phyloP scores from a whole-genome alignment of 129 eudicot genomes.

The Chrysanthemum makinoi region DNA sequence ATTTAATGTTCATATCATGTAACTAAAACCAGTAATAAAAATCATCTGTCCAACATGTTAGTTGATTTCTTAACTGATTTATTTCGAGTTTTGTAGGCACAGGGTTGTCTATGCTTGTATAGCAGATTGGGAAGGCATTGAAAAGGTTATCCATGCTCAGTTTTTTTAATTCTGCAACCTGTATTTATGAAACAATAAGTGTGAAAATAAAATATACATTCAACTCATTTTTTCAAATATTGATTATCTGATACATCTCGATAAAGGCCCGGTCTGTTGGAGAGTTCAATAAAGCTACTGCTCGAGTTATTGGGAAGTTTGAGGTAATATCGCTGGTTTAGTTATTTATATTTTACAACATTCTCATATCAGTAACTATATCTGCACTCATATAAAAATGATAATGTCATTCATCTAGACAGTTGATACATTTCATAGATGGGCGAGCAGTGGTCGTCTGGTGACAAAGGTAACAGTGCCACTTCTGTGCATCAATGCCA shows the following conservation, averaged over 20 bases:
- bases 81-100: conserved; percentile 46
- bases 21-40: background rate
- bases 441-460: conserved; percentile 50
- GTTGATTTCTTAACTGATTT: conserved; percentile 13
- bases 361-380: background rate
- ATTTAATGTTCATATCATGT: background rate
- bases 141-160: no score
- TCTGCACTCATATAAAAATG: background rate
- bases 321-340: conserved; percentile 41
- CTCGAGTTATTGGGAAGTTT: conserved; percentile 55
- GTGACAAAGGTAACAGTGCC: conserved; percentile 63
- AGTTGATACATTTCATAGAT: conserved; percentile 74
- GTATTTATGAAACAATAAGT: no score
- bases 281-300: conserved; percentile 68
- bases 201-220: background rate
- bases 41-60: background rate
- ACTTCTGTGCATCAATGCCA: conserved; percentile 74
- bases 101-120: conserved; percentile 57
- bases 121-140: conserved; percentile 80
- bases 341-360: background rate
- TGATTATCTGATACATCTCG: background rate
- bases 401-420: conserved; percentile 42
- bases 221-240: no score
- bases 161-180: no score
- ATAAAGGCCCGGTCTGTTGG: conserved; percentile 65